Conservation (phyloP, 768 basidiomycete genomes). For the Termitomyces sp. region DNA sequence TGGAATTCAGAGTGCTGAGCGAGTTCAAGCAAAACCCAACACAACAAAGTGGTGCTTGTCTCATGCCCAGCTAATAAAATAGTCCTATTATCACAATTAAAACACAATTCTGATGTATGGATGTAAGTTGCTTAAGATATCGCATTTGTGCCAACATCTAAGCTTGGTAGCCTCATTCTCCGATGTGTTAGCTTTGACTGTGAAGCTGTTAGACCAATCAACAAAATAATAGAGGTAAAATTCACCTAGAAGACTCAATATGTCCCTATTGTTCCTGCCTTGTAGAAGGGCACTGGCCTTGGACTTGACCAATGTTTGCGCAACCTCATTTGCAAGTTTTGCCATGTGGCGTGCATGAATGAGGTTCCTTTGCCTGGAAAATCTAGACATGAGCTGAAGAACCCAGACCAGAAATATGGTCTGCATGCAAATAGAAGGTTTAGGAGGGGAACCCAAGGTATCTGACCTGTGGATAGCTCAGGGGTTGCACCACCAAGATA, state of each 20-base stretch:
- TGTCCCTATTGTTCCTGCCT: constrained; percentile 46
- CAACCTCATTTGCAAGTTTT: constrained; percentile 36
- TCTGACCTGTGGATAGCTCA: constrained; percentile 31
- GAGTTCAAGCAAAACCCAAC: constrained; percentile 62
- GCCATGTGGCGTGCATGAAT: constrained; percentile 42
- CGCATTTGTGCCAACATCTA: constrained; percentile 35
- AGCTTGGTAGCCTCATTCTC: constrained; percentile 28
- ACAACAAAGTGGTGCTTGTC: constrained; percentile 51
- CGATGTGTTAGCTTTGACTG: constrained; percentile 41
- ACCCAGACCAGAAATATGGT: constrained; percentile 42
- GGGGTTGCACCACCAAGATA: background rate
- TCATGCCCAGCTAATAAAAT: constrained; percentile 51
- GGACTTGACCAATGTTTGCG: constrained; percentile 38
- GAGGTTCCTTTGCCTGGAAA: constrained; percentile 36
- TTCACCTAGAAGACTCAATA: constrained; percentile 52
- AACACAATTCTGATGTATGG: background rate
- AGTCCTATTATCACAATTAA: constrained; percentile 23
- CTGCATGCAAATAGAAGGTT: constrained; percentile 40
- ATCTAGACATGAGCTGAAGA: constrained; percentile 40
- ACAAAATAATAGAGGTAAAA: background rate
- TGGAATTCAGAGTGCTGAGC: constrained; percentile 55
- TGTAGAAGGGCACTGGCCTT: constrained; percentile 42
- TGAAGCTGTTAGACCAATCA: background rate
- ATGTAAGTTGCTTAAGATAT: constrained; percentile 11
- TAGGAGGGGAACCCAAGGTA: constrained; percentile 42